A percentile compares a stretch with the other conserved stretches of the same genome.
phyloP scores from a whole-genome alignment of 2,329 filamentous ascomycete species.

The Fusarium praegraminearum region DNA sequence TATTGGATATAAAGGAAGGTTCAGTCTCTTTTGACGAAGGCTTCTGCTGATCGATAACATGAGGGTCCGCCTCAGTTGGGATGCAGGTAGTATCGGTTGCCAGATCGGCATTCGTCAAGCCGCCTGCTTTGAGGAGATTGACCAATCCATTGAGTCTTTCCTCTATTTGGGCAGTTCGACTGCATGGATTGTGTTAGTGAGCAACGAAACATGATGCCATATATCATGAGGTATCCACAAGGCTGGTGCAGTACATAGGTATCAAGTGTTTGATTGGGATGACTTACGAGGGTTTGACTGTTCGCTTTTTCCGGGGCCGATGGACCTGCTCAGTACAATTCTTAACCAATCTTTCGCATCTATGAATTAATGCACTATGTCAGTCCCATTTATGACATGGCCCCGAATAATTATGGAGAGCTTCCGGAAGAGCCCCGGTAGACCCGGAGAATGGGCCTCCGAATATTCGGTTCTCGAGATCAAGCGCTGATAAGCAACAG shows the following conservation, averaged over 20 bases:
- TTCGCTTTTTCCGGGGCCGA: slow-evolving; percentile 64
- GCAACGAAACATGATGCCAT: background rate
- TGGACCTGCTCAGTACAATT: slow-evolving; percentile 62
- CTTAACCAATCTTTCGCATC: slow-evolving; percentile 63
- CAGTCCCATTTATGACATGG: slow-evolving; percentile 20
- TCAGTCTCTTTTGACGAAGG: slow-evolving; percentile 40
- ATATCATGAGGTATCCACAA: background rate
- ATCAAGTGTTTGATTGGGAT: background rate
- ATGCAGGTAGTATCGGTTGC: slow-evolving; percentile 47
- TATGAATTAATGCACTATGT: slow-evolving; percentile 42
- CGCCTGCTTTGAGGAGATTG: slow-evolving; percentile 60
- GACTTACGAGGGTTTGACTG: slow-evolving; percentile 63
- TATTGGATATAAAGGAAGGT: slow-evolving; percentile 20
- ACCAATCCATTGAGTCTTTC: slow-evolving; percentile 63
- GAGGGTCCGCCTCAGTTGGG: slow-evolving; percentile 46
- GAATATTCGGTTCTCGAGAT: background rate
- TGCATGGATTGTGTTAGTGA: slow-evolving; percentile 39
- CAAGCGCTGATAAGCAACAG: background rate
- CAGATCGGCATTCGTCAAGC: slow-evolving; percentile 47
- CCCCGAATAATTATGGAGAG: slow-evolving; percentile 27
- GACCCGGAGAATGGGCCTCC: slow-evolving; percentile 28
- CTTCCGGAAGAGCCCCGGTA: slow-evolving; percentile 18
- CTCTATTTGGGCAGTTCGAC: slow-evolving; percentile 63
- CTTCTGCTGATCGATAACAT: slow-evolving; percentile 42
- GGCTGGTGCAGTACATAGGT: background rate